Conservation (phyloP, 2,329 filamentous ascomycete genomes). For the Calonectria henricotiae region DNA sequence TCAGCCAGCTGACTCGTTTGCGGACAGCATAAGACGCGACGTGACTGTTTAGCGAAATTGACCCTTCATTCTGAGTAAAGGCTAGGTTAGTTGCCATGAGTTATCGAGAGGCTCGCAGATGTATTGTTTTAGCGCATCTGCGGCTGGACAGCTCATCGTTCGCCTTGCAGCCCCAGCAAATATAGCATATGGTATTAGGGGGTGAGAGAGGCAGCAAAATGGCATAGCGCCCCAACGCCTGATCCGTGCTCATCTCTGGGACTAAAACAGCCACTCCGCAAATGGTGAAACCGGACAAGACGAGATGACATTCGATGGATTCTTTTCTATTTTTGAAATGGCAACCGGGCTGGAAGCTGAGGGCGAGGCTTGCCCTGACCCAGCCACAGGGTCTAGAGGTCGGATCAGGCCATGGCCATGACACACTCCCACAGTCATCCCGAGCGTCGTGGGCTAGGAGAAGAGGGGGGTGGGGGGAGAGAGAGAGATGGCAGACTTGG, state of each 20-base stretch:
- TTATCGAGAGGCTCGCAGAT: background rate
- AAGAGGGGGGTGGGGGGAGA: background rate
- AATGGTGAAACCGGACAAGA: slow-evolving; percentile 17
- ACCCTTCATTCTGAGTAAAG: background rate
- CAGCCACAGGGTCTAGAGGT: background rate
- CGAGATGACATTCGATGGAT: background rate
- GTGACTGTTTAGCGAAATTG: background rate
- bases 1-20: background rate
- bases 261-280: slow-evolving; percentile 7
- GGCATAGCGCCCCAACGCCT: slow-evolving; percentile 4
- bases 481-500: background rate
- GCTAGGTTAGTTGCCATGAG: background rate
- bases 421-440: background rate
- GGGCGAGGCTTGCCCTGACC: background rate
- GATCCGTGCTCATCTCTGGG: background rate
- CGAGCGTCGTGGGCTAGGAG: background rate
- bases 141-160: background rate
- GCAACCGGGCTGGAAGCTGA: background rate
- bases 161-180: background rate
- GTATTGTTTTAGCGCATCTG: slow-evolving; percentile 6
- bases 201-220: no score
- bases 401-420: slow-evolving; percentile 16
- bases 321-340: slow-evolving; percentile 8
- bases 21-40: background rate
- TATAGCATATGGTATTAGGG: background rate